phyloP scores from a whole-genome alignment of 805 yeast genomes.

The Saturnispora gosingensis region DNA sequence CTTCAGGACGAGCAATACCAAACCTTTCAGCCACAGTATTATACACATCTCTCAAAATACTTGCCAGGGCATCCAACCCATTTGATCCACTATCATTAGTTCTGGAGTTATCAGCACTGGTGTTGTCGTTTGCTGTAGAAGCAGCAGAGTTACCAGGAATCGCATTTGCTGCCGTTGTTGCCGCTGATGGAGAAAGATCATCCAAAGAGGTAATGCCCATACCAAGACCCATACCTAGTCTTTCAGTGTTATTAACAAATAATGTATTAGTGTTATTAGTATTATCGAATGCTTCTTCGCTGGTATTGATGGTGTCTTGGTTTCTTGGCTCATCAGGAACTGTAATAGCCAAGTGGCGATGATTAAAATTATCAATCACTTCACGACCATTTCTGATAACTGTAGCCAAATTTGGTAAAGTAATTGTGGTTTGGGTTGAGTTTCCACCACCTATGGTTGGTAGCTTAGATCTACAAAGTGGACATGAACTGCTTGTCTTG shows the following conservation, averaged over 20 bases:
- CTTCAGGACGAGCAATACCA: not conserved
- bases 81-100: constrained; percentile 1
- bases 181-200: not conserved
- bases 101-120: not conserved
- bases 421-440: constrained; percentile 24
- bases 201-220: not conserved
- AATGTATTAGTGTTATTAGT: not conserved
- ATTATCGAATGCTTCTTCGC: not conserved
- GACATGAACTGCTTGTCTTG: constrained; percentile 64
- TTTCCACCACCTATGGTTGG: constrained; percentile 23
- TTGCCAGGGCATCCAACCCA: constrained; percentile 6
- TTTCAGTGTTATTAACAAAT: not conserved
- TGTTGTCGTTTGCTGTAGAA: not conserved
- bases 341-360: constrained; percentile 18
- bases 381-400: constrained; percentile 26
- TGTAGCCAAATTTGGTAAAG: constrained; percentile 29
- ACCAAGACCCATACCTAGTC: not conserved
- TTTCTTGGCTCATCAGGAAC: not conserved
- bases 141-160: not conserved
- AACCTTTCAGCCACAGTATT: constrained; percentile 3
- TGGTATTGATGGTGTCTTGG: not conserved
- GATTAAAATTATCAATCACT: constrained; percentile 23
- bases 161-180: not conserved
- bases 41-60: constrained; percentile 6
- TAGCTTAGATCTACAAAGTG: constrained; percentile 65